phyloP scores from a whole-genome alignment of 495 filamentous ascomycete genomes.

The Neurospora sp. region DNA sequence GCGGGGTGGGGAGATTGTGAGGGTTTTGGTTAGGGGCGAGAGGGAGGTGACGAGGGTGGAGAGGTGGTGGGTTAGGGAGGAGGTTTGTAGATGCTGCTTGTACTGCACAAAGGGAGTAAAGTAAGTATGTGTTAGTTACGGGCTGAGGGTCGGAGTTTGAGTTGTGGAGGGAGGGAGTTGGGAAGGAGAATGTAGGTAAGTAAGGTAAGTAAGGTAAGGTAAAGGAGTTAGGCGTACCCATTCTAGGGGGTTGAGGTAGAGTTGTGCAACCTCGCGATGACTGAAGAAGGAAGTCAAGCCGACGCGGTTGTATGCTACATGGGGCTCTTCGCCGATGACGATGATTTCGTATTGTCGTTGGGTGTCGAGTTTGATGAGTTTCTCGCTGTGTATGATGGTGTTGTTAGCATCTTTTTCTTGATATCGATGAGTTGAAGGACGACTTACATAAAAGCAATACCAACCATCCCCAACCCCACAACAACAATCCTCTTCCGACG shows the following conservation, averaged over 20 bases:
- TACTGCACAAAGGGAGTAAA: conserved; percentile 17
- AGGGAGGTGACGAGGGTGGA: conserved; percentile 73
- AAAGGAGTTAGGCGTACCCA: conserved; percentile 51
- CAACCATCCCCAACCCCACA: conserved; percentile 92
- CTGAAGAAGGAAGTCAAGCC: conserved; percentile 92
- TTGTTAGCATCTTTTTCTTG: too few species aligned
- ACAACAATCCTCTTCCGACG: conserved; percentile 65
- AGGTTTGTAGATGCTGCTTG: conserved; percentile 39
- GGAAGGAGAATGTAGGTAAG: not conserved
- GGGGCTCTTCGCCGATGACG: conserved; percentile 85
- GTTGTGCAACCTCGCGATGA: conserved; percentile 78
- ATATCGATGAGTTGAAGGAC: not conserved
- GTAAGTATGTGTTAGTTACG: not conserved
- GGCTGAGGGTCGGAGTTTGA: not conserved
- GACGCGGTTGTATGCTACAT: conserved; percentile 92
- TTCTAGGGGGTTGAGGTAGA: conserved; percentile 82
- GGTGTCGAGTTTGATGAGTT: conserved; percentile 77
- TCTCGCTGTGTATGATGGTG: conserved; percentile 63
- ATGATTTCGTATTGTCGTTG: conserved; percentile 75
- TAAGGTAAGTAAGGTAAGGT: too few species aligned
- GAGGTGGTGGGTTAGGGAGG: conserved; percentile 64
- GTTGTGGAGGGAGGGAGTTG: not conserved
- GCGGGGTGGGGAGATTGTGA: conserved; percentile 78
- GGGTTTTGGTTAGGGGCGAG: conserved; percentile 49
- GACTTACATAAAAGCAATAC: conserved; percentile 81